These are phyloP conservation scores for Barbarea vulgaris DNA, from an alignment of 345 rosid species.

Conservation along the genomic window DNA sequence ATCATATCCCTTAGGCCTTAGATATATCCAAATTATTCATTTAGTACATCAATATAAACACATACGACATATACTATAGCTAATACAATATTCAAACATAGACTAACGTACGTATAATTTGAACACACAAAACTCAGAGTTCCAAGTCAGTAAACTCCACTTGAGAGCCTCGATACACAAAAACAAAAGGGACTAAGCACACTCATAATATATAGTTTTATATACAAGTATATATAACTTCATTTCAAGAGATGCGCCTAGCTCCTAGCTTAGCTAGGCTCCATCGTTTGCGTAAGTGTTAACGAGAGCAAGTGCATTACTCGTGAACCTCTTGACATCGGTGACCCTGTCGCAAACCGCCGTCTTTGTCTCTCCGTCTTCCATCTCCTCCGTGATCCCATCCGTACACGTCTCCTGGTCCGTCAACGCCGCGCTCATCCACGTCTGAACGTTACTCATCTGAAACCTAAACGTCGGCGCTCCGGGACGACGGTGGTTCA, in stretches of 20 bases:
- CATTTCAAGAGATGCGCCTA: not conserved
- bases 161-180: conserved; percentile 21
- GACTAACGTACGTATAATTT: not conserved
- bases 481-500: conserved; percentile 44
- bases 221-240: conserved; percentile 24
- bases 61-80: not conserved
- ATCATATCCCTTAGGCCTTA: not conserved
- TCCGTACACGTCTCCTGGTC: conserved; percentile 88
- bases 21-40: not conserved
- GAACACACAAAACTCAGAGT: conserved; percentile 31
- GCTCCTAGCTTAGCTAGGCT: conserved; percentile 7
- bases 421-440: conserved; percentile 94
- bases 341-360: conserved; percentile 48
- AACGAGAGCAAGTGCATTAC: conserved; percentile 79
- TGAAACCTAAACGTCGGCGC: conserved; percentile 60
- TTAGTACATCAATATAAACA: not conserved
- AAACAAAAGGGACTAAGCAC: conserved; percentile 6
- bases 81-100: not conserved
- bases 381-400: conserved; percentile 65
- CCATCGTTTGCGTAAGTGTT: conserved; percentile 37
- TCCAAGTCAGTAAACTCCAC: conserved; percentile 16
- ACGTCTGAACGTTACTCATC: conserved; percentile 85
- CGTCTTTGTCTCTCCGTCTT: conserved; percentile 52
- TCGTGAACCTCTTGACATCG: conserved; percentile 65
- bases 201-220: not conserved